phyloP scores from a whole-genome alignment of 257 asterid species.

The Prunella vulgaris region DNA sequence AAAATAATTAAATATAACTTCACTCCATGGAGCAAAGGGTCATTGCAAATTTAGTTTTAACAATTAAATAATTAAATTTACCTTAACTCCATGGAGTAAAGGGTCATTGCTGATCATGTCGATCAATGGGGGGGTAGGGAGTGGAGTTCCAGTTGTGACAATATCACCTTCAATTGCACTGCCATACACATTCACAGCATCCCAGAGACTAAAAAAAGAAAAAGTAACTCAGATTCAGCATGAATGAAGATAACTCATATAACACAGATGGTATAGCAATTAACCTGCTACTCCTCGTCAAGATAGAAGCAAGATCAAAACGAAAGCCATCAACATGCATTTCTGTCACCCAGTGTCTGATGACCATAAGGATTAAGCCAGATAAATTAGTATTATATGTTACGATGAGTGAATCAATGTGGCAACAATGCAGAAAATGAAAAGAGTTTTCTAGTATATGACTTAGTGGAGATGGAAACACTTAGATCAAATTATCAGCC shows the following conservation, averaged over 20 bases:
- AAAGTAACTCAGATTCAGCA: conserved; percentile 14
- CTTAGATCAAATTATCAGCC: neutral
- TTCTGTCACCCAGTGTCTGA: conserved; percentile 95
- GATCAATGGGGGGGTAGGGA: conserved; percentile 73
- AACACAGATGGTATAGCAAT: conserved; percentile 13
- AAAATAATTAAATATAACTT: conserved; percentile 42
- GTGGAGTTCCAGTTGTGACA: conserved; percentile 86
- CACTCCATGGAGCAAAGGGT: conserved; percentile 83
- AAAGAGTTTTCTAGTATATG: neutral
- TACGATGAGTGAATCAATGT: conserved; percentile 20
- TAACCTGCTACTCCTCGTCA: conserved; percentile 97
- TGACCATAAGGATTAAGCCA: conserved; percentile 36
- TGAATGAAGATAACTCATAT: conserved; percentile 9
- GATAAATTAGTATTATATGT: conserved; percentile 33
- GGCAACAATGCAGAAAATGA: conserved; percentile 12
- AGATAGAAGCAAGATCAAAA: conserved; percentile 95
- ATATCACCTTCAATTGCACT: conserved; percentile 56
- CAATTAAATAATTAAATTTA: conserved; percentile 8
- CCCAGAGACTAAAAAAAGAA: conserved; percentile 68
- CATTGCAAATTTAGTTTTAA: conserved; percentile 41
- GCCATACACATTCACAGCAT: conserved; percentile 78
- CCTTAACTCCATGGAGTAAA: conserved; percentile 85
- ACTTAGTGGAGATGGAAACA: neutral
- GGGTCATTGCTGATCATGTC: conserved; percentile 98
- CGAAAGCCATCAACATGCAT: conserved; percentile 99